phyloP scores from a whole-genome alignment of 495 filamentous ascomycete genomes.

The Penicillium longicatenatum region DNA sequence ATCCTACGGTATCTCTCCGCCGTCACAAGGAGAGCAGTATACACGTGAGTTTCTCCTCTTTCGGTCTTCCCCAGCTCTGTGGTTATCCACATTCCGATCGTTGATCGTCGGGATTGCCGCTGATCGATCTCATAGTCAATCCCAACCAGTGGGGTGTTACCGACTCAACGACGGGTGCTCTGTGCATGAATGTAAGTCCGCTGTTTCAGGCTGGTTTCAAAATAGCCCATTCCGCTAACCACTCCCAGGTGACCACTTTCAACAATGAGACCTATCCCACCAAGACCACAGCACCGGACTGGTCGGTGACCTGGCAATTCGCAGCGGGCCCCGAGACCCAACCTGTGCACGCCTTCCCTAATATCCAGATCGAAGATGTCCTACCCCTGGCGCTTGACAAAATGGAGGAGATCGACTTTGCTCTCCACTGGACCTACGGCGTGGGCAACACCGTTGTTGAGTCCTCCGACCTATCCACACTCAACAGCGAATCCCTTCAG shows the following conservation, averaged over 20 bases:
- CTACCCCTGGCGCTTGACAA: conserved; percentile 25
- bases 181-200: conserved; percentile 35
- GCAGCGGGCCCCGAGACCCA: conserved; percentile 19
- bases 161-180: conserved; percentile 3
- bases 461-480: conserved; percentile 9
- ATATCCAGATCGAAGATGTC: conserved; percentile 31
- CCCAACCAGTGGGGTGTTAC: conserved; percentile 38
- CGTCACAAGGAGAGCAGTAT: conserved; percentile 24
- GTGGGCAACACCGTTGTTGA: conserved; percentile 24
- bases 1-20: conserved; percentile 28
- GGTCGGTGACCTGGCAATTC: conserved; percentile 42
- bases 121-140: conserved; percentile 26
- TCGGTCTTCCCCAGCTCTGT: not conserved
- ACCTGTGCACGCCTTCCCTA: conserved; percentile 44
- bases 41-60: conserved; percentile 24
- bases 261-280: conserved; percentile 38
- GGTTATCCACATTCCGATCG: conserved; percentile 2
- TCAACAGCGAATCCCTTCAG: conserved; percentile 27
- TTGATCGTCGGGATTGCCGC: conserved; percentile 7
- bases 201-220: not conserved
- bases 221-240: conserved; percentile 6
- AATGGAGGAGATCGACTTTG: conserved; percentile 27
- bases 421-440: conserved; percentile 40
- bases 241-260: conserved; percentile 34
- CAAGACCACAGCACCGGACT: conserved; percentile 34